phyloP scores from a whole-genome alignment of 2,329 filamentous ascomycete genomes.

The Botrytis sinoallii region DNA sequence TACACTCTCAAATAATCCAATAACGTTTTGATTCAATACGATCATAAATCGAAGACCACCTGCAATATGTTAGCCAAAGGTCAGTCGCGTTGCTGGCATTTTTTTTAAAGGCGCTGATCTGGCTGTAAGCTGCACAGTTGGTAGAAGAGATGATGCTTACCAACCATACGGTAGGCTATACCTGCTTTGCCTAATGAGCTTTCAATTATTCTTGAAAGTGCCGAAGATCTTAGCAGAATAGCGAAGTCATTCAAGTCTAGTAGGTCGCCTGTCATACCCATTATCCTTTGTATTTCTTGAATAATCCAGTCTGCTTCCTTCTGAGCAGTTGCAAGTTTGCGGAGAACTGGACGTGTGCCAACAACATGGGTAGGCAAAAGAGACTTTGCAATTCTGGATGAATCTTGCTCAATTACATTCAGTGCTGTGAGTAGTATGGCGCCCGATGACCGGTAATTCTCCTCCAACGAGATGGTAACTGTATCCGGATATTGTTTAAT shows the following conservation, averaged over 20 bases:
- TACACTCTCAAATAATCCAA: conserved; percentile 85
- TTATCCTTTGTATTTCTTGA: conserved; percentile 70
- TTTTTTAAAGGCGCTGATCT: not conserved
- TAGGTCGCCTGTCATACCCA: conserved; percentile 69
- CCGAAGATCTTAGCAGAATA: conserved; percentile 80
- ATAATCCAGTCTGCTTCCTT: conserved; percentile 88
- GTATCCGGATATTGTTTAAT: conserved; percentile 73
- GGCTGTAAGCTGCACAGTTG: not conserved
- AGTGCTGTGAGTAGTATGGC: conserved; percentile 78
- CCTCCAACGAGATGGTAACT: conserved; percentile 78
- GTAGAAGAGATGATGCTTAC: conserved; percentile 38
- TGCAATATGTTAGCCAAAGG: conserved; percentile 28
- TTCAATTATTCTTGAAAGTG: conserved; percentile 83
- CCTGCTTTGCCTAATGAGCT: conserved; percentile 74
- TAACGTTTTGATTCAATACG: conserved; percentile 82
- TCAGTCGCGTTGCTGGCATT: not conserved
- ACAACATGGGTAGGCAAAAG: conserved; percentile 76
- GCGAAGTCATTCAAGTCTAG: conserved; percentile 76
- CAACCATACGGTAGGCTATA: conserved; percentile 89
- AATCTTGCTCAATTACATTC: conserved; percentile 87
- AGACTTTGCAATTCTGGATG: conserved; percentile 72
- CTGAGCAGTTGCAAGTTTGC: conserved; percentile 65
- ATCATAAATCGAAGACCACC: conserved; percentile 82
- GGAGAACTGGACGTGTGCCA: conserved; percentile 77
- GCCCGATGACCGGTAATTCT: conserved; percentile 91